These are phyloP conservation scores for Myriosclerotinia scirpicola DNA, from an alignment of 2,329 filamentous ascomycete species.

Conservation along the genomic window DNA sequence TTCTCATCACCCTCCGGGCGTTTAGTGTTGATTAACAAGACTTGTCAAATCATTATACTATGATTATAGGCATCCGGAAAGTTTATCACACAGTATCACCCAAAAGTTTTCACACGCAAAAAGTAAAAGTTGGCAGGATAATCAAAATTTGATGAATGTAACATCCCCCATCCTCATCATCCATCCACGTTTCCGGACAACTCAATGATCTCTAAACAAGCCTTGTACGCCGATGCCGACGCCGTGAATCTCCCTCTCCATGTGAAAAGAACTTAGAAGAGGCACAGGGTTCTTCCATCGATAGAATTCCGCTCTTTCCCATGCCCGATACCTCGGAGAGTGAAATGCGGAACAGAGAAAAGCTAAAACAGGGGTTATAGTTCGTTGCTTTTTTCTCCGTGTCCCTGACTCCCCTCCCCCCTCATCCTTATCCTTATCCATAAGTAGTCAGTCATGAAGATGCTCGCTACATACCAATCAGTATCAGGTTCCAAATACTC, in stretches of 20 bases:
- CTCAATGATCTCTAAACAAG: not conserved
- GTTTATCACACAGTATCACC: not conserved
- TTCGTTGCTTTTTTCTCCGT: not conserved
- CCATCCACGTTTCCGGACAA: slow-evolving; percentile 14
- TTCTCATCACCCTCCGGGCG: not conserved
- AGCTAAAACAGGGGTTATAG: not conserved
- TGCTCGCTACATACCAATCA: too few species aligned
- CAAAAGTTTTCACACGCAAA: not conserved
- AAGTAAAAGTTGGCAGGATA: not conserved
- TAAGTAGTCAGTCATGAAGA: too few species aligned
- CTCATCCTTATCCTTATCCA: not conserved
- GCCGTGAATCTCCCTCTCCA: not conserved
- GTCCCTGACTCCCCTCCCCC: not conserved
- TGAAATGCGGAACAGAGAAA: not conserved
- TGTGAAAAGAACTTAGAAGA: slow-evolving; percentile 1
- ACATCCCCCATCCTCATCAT: not conserved
- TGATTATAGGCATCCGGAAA: slow-evolving; percentile 8
- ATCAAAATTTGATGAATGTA: not conserved
- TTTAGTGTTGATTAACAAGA: not conserved
- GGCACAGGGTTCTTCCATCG: not conserved
- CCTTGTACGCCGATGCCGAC: not conserved
- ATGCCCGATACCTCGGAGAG: too few species aligned
- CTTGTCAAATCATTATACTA: not conserved
- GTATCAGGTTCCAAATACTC: not conserved
- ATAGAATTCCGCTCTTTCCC: too few species aligned